Conservation (phyloP, 306 rosid genomes). For the Arachis stenosperma region DNA sequence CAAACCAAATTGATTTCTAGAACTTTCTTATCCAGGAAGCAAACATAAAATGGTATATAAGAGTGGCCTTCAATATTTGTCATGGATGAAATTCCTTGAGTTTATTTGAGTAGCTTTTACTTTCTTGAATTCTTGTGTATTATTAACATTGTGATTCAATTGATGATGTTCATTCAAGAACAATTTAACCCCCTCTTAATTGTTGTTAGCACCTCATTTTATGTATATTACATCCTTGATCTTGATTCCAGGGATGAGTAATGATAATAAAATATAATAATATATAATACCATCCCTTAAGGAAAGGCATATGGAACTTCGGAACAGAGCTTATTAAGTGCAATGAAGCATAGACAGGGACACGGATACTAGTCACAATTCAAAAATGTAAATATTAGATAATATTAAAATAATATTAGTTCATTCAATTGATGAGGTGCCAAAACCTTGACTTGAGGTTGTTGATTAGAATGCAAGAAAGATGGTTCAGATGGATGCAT, state of each 20-base stretch:
- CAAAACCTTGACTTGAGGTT: no score
- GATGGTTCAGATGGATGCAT: no score
- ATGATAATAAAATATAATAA: neutral
- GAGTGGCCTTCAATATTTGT: constrained; percentile 43
- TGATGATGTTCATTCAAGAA: constrained; percentile 49
- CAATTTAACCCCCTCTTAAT: constrained; percentile 21
- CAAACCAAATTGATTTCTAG: constrained; percentile 39
- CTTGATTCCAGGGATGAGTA: neutral
- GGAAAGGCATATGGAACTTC: no score
- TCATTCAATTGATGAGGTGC: no score
- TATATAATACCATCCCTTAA: no score
- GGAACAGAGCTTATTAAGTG: no score
- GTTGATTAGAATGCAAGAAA: no score
- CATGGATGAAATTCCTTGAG: constrained; percentile 35
- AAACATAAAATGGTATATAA: constrained; percentile 47
- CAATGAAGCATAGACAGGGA: no score
- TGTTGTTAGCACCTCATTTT: neutral
- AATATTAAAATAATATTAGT: no score
- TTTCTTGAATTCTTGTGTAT: constrained; percentile 55
- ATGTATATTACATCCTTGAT: neutral
- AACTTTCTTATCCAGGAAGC: constrained; percentile 45
- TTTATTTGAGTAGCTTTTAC: constrained; percentile 35
- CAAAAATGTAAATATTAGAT: no score
- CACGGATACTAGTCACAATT: no score
- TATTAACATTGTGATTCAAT: constrained; percentile 55